These are phyloP conservation scores for Beta lomatogona DNA, from an alignment of 179 eudicot genomes.

Conservation along the genomic window DNA sequence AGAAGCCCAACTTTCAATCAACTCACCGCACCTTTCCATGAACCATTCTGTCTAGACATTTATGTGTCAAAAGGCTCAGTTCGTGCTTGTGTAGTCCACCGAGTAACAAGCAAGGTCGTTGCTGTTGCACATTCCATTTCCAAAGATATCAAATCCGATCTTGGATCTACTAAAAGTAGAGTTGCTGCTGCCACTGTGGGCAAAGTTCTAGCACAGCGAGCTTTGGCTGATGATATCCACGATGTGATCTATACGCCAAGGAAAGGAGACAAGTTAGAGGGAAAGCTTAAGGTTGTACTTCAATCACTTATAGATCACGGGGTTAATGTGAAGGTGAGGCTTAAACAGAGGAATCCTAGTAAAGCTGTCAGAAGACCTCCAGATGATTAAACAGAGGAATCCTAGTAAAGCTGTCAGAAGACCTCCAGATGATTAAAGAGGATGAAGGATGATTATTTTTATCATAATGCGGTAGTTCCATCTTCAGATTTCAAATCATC, in stretches of 20 bases:
- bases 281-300: slow-evolving; percentile 47
- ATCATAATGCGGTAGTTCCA: neutral
- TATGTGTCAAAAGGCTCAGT: slow-evolving; percentile 78
- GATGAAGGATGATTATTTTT: slow-evolving; percentile 1
- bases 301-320: no score
- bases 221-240: slow-evolving; percentile 90
- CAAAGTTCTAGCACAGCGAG: slow-evolving; percentile 71
- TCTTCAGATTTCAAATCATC: neutral
- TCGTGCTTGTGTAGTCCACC: slow-evolving; percentile 84
- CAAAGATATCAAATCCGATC: slow-evolving; percentile 79
- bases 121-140: slow-evolving; percentile 94
- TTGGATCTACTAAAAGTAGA: slow-evolving; percentile 65
- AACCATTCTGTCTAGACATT: slow-evolving; percentile 91
- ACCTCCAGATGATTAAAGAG: neutral
- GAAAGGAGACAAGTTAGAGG: slow-evolving; percentile 81
- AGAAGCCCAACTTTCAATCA: slow-evolving; percentile 83
- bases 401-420: no score
- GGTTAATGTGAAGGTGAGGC: no score
- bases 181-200: slow-evolving; percentile 76
- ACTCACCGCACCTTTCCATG: slow-evolving; percentile 82
- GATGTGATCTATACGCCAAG: slow-evolving; percentile 82
- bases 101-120: slow-evolving; percentile 90
- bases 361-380: no score
- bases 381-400: no score
- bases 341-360: no score